Percentiles rank a stretch among this genome's conserved stretches.
Conservation (phyloP, 257 asterid species). For the Nicotiana otophora region DNA sequence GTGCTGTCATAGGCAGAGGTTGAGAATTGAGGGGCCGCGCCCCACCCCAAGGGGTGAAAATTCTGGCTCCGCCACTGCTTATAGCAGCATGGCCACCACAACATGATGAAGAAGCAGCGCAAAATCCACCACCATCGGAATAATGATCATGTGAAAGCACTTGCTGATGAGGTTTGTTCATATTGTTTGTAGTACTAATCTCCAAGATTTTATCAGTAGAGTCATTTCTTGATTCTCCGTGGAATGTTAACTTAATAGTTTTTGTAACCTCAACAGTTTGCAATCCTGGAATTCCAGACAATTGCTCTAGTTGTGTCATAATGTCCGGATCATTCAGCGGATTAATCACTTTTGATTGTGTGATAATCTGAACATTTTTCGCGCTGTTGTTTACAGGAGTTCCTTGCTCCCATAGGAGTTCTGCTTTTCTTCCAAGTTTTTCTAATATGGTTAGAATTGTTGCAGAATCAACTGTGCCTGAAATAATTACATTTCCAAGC, state of each 20-base stretch:
- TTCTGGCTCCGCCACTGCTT: neutral
- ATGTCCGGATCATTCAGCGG: neutral
- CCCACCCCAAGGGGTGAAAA: neutral
- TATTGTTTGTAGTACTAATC: neutral
- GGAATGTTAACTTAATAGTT: neutral
- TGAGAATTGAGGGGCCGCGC: neutral
- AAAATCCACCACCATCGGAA: neutral
- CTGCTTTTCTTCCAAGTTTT: constrained; percentile 20
- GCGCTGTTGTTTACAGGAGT: too few relatives aligned
- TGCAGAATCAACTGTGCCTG: constrained; percentile 22
- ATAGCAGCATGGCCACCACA: neutral
- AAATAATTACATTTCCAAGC: constrained; percentile 8
- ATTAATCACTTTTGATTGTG: neutral
- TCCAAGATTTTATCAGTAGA: neutral
- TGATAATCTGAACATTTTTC: neutral
- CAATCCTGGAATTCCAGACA: constrained; percentile 5
- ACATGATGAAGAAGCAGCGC: neutral
- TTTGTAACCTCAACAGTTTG: neutral
- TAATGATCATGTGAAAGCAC: neutral
- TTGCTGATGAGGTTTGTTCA: neutral
- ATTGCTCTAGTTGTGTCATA: neutral
- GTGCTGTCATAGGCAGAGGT: neutral
- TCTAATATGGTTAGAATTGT: constrained; percentile 14
- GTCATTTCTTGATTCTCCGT: neutral
- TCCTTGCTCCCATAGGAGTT: constrained; percentile 17